Evolutionary conservation across 805 yeast species (phyloP), one percentile per base, ranked within the genome.

Genomic region (Komagataella ulmi): DNA sequence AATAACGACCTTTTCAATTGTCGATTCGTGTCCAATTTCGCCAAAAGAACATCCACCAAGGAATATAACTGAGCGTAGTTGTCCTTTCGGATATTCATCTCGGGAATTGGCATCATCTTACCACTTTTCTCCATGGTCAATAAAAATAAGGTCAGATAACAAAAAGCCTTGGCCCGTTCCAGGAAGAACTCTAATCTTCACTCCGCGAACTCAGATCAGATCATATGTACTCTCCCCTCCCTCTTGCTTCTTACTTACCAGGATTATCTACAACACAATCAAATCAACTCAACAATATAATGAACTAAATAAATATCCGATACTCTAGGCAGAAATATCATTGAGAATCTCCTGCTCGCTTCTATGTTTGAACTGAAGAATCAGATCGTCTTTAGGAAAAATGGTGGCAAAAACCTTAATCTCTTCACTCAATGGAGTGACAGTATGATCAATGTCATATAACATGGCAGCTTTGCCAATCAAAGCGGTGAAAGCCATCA

Each of bases 391-490:
- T 67, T 88, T 81, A 24, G 99, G 99, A 85, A 93, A 93, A 65
- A 93, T 89, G 17, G 99, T 93, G 24, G 99, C 99, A 66, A 93
- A 93, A 45, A 93, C 98, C 64, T 88, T 87, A 63, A 93, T 89
- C 63, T 88, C 83, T 72, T 93, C 99, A 59, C 91, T 82, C 58
- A 83, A 72, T 46, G 83, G 85, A 21, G 99, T 93, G 48, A 84
- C 80, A 57, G 81, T 76, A 67, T 93, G 99, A 54, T 77, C 69
- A 71, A 93, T 80, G 67, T 93, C 90, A 51, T 89, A 76, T 59
- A 77, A 71, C 79, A 93, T 68, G 21, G 88, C 79, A 52, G 89
- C 89, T 70, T 93, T 93, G 64, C 99, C 99, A 63, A 93, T 78
- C 75, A 91, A 74, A 40, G 86, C 88, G 14, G 95, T 82, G 67